Evolutionary conservation across 352 stramenopile genomes (phyloP), one percentile per base, ranked within the genome.

Genomic region (Peronospora tabacina): DNA sequence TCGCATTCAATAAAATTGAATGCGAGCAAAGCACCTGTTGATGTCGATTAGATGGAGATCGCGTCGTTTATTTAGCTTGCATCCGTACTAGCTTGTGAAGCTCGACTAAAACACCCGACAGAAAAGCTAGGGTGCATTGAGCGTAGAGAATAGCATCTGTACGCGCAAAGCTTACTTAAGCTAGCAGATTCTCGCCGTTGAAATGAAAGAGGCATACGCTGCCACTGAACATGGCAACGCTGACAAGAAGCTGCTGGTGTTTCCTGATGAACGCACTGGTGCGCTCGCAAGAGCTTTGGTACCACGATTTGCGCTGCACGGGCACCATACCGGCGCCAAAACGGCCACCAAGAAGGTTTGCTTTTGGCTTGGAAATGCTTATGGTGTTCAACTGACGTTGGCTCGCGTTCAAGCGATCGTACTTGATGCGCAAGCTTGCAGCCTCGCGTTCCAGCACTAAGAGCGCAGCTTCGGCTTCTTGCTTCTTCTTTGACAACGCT

Each of bases 141-240:
- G 46, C 43, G 47, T 53, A 58, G 20, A 36, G 30, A 58, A 38
- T 42, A 50, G 32, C 30, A 48, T 48, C 22, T 37, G 45, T 22
- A 52, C 22, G 22, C 22, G 3, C 22, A 26, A 26, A 6, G 10
- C 28, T 32, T 17, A 19, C 44, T 67, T 68, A 70, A 52, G 58
- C 62, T 45, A 92, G 65, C 59, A 92, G 62, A 63, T 90, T 89
- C 56, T 92, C 75, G 52, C 78, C 82, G 52, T 92, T 80, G 57
- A 67, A 85, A 66, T 92, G 82, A 70, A 90, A 90, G 8, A 92
- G 56, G 26, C 48, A 67, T 15, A 78, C 74, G 57, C 79, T 86
- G 49, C 72, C 77, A 12, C 81, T 65, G 48, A 92, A 92, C 64
- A 92, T 80, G 34, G 62, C 73, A 42, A 85, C 64, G 58, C 79